phyloP scores from a whole-genome alignment of 1,139 yeast genomes.

The Sugiyamaella neomexicana region DNA sequence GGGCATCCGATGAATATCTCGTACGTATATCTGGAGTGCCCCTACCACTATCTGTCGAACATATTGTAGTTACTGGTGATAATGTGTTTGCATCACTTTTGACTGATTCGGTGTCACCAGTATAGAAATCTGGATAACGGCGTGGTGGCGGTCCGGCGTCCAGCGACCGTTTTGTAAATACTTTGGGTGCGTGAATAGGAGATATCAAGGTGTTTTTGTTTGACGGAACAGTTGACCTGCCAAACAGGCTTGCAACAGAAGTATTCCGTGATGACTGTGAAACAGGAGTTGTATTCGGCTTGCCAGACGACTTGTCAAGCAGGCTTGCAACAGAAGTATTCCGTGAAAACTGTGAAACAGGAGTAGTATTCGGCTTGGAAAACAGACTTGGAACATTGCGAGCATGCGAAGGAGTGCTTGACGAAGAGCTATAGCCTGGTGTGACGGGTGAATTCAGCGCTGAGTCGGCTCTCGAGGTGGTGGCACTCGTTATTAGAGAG shows the following conservation, averaged over 20 bases:
- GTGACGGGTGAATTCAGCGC: background rate
- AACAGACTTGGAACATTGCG: conserved; percentile 5
- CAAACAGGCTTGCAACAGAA: no score
- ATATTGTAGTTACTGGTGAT: background rate
- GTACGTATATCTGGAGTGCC: background rate
- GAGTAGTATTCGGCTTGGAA: background rate
- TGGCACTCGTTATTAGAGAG: background rate
- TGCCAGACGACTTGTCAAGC: no score
- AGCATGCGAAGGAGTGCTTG: background rate
- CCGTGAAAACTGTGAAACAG: no score
- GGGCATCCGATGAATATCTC: background rate
- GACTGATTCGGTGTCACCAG: background rate
- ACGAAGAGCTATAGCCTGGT: background rate
- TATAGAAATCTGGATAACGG: background rate
- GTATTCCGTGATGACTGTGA: no score
- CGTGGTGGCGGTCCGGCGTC: background rate
- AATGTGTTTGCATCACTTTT: background rate
- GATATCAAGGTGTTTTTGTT: background rate
- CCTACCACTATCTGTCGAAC: background rate
- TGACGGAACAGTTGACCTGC: no score
- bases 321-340: no score
- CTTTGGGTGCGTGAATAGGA: background rate
- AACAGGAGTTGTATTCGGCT: no score
- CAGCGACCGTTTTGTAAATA: no score
- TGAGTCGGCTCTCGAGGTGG: background rate